Conservation (phyloP, 2,329 filamentous ascomycete genomes). For the Blastomyces gilchristii region DNA sequence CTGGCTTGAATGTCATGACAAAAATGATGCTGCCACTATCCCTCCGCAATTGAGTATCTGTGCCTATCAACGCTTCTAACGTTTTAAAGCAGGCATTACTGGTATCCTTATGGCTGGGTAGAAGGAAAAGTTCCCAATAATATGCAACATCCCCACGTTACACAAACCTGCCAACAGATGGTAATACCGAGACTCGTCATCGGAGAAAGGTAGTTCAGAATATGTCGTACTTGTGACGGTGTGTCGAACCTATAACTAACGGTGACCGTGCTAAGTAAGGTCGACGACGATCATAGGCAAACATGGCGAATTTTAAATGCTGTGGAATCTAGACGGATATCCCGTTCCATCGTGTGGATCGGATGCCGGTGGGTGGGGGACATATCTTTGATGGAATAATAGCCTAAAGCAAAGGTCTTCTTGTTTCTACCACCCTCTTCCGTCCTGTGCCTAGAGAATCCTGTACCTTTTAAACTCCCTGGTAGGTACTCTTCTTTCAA, state of each 20-base stretch:
- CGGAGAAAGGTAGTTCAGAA: neutral
- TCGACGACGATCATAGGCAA: neutral
- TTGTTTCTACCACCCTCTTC: neutral
- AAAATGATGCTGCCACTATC: neutral
- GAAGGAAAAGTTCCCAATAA: neutral
- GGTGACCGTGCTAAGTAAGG: neutral
- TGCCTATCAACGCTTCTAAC: neutral
- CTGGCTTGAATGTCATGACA: too few relatives aligned
- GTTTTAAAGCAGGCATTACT: neutral
- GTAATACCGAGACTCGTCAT: neutral
- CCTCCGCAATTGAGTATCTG: neutral
- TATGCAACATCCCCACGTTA: neutral
- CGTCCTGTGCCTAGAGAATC: neutral
- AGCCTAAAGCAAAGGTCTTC: neutral
- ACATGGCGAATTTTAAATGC: neutral
- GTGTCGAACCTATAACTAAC: neutral
- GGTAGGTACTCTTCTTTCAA: slow-evolving; percentile 31
- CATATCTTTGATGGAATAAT: neutral
- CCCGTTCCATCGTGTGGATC: neutral
- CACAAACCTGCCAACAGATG: neutral
- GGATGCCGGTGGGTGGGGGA: neutral
- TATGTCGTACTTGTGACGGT: neutral
- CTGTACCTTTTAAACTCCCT: slow-evolving; percentile 27
- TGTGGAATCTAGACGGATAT: neutral
- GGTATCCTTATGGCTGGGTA: neutral